Evolutionary conservation across 2,329 filamentous ascomycete genomes (phyloP).

Genomic region (Colletotrichum trifolii): DNA sequence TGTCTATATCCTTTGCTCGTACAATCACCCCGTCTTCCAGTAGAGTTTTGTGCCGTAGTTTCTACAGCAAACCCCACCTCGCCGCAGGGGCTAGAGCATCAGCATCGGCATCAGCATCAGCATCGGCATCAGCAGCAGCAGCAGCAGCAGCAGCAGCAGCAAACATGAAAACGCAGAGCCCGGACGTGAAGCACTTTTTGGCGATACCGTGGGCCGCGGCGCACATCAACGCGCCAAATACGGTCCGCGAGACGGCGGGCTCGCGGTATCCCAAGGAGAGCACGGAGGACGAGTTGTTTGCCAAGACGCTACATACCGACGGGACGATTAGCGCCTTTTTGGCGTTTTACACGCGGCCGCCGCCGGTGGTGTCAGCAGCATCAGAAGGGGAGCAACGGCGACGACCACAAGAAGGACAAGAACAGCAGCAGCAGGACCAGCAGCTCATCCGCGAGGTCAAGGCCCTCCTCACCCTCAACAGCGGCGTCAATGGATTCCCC

Average conservation of each 20-base stretch:
- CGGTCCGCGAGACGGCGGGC: constrained; percentile 47
- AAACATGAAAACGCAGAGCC: constrained; percentile 29
- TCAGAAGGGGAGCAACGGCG: neutral
- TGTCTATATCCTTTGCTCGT: no score
- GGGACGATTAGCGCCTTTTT: constrained; percentile 49
- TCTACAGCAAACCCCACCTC: neutral
- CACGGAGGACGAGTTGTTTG: constrained; percentile 48
- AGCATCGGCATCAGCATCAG: neutral
- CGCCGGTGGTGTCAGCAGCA: neutral
- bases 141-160: neutral
- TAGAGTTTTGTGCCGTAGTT: neutral
- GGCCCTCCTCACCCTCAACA: constrained; percentile 47
- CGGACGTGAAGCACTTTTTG: constrained; percentile 45
- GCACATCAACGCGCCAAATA: constrained; percentile 43
- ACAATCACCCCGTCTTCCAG: no score
- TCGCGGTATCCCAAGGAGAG: constrained; percentile 45
- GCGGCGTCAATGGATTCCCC: constrained; percentile 48
- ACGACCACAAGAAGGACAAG: constrained; percentile 38
- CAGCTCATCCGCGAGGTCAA: constrained; percentile 43
- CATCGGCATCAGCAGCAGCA: no score
- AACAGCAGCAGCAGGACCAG: neutral
- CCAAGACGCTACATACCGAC: constrained; percentile 44
- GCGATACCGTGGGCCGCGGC: constrained; percentile 50
- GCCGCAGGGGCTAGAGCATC: neutral
- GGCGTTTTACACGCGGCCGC: constrained; percentile 44